Conservation (phyloP, 2,329 filamentous ascomycete genomes). For the Exserohilum turcica region DNA sequence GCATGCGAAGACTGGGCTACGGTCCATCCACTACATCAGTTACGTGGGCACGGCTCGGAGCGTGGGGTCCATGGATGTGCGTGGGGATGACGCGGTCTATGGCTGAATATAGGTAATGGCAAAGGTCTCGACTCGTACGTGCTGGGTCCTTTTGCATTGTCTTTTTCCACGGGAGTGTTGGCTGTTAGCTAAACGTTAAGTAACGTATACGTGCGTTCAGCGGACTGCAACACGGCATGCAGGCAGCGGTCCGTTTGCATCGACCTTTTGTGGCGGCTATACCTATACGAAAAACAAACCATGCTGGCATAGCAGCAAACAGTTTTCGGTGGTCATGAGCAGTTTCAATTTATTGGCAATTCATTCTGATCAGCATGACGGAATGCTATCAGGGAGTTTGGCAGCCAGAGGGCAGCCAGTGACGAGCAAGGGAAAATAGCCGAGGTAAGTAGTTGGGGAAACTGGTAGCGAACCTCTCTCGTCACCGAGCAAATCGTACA, state of each 20-base stretch:
- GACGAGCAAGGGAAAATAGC: slow-evolving; percentile 13
- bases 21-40: slow-evolving; percentile 3
- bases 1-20: slow-evolving; percentile 15
- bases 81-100: slow-evolving; percentile 8
- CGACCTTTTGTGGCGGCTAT: not conserved
- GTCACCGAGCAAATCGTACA: slow-evolving; percentile 11
- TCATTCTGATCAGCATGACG: not conserved
- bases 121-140: not conserved
- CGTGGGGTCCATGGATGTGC: slow-evolving; percentile 11
- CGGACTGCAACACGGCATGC: not conserved
- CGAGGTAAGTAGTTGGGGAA: slow-evolving; percentile 20
- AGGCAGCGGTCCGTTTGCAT: not conserved
- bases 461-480: slow-evolving; percentile 1
- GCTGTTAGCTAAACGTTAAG: not conserved
- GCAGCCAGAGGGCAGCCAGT: not conserved
- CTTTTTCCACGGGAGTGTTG: not conserved
- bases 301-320: not conserved
- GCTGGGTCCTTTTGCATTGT: not conserved
- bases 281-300: not conserved
- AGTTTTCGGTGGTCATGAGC: not conserved
- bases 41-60: slow-evolving; percentile 8
- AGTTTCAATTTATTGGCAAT: not conserved
- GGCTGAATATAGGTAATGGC: slow-evolving; percentile 1
- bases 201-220: not conserved
- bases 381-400: not conserved